Conservation (phyloP, 306 rosid genomes). For the Carpinus viminea region DNA sequence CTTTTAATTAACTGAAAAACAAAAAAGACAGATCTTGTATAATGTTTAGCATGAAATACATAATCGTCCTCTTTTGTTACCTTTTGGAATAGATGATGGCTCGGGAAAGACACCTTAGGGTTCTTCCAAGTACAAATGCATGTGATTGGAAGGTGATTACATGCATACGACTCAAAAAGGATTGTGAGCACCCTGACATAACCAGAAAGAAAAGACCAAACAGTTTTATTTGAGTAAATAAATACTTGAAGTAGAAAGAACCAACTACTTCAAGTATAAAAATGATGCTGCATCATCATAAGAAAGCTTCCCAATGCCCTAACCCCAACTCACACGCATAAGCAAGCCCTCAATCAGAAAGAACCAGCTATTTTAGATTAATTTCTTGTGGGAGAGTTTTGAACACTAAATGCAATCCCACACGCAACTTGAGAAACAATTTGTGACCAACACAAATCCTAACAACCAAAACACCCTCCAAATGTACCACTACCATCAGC, state of each 20-base stretch:
- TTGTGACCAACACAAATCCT: neutral
- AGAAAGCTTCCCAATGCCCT: neutral
- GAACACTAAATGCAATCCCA: neutral
- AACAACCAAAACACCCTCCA: neutral
- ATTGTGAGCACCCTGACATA: neutral
- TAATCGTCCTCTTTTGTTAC: neutral
- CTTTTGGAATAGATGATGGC: neutral
- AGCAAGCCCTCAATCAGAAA: neutral
- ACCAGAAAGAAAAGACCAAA: neutral
- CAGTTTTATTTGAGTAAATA: neutral
- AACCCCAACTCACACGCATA: neutral
- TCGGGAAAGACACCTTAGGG: neutral
- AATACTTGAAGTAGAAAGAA: neutral
- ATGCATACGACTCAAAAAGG: neutral
- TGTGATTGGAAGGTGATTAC: too few species aligned
- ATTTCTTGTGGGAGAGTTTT: constrained; percentile 3
- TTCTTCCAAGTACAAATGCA: too few species aligned
- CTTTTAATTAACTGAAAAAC: too few species aligned
- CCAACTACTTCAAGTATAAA: too few species aligned
- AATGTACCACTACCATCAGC: neutral
- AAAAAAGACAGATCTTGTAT: too few species aligned
- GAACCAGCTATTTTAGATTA: neutral
- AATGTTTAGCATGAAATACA: neutral
- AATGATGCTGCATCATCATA: neutral
- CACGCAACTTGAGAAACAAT: neutral